Evolutionary conservation across 2,329 filamentous ascomycete genomes (phyloP), one percentile per base, ranked within the genome.

Genomic region (Chrysoporthe puriensis): DNA sequence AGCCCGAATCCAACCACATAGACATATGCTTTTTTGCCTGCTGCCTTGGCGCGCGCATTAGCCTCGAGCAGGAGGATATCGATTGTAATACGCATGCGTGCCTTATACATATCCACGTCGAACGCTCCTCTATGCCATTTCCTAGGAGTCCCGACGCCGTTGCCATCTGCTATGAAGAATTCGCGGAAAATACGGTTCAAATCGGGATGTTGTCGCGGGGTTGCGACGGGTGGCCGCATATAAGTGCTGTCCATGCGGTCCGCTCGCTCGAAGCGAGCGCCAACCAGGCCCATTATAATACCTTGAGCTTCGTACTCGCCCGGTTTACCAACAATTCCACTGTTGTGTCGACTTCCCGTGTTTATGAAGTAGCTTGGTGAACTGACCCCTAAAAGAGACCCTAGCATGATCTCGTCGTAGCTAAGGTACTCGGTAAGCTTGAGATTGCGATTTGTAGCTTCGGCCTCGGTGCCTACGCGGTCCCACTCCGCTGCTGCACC

Each of bases 361-460:
- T 78, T 78, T 59, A 77, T 70, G 70, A 77, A 78, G 40, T 69
- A 72, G 56, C 75, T 77, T 0, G 74, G 71, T 1, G 74, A 71
- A 66, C 75, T 77, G 16, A 76, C 74, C 2, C 73, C 77, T 0
- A 78, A 34, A 9, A 78, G 68, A 43, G 74, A 75, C 8, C 74
- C 69, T 7, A 77, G 70, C 76, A 78, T 76, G 6, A 78, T 78
- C 69, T 78, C 76, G 60, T 78, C 77, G 58, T 78, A 78, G 62
- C 73, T 77, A 7, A 78, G 69, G 64, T 76, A 76, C 0, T 76
- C 73, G 2, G 46, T 3, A 1, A 78, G 71, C 11, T 36, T 60
- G 5, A 76, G 50, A 34, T 69, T 26, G 1, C 16, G n/a, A 44
- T 75, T 72, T 4, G 40, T 26, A 7, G 9, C 11, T 57, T 74